phyloP scores from a whole-genome alignment of 495 filamentous ascomycete genomes.

The Aspergillus carlsbadensis region DNA sequence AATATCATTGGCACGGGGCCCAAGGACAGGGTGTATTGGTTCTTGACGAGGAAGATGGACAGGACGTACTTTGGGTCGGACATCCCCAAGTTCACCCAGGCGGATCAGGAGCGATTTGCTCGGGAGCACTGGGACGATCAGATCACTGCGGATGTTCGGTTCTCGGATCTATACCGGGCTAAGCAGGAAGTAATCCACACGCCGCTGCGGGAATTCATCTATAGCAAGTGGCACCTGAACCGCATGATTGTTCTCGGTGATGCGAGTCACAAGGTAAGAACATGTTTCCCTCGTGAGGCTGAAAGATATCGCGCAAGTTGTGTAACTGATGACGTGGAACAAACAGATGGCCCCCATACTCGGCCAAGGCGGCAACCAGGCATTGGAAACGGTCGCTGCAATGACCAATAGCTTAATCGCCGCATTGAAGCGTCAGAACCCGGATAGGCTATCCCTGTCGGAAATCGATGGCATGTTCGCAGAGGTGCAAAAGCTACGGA shows the following conservation, averaged over 20 bases:
- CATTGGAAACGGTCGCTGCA: background rate
- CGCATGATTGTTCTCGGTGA: constrained; percentile 28
- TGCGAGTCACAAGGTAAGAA: constrained; percentile 29
- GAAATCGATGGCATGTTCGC: constrained; percentile 13
- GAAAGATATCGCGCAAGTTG: background rate
- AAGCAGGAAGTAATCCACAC: constrained; percentile 17
- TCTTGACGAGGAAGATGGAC: constrained; percentile 23
- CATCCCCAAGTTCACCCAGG: constrained; percentile 14
- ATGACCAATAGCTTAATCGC: constrained; percentile 5
- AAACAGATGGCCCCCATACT: background rate
- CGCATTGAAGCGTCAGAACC: background rate
- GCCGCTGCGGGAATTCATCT: constrained; percentile 23
- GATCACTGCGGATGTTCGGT: background rate
- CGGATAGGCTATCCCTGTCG: background rate
- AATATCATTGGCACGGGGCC: constrained; percentile 24
- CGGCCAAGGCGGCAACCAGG: constrained; percentile 11
- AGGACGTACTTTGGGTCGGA: constrained; percentile 24
- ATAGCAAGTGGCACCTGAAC: constrained; percentile 25
- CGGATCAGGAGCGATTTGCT: constrained; percentile 17
- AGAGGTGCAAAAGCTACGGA: constrained; percentile 1
- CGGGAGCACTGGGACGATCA: background rate
- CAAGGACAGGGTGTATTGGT: constrained; percentile 24
- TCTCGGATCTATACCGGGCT: background rate
- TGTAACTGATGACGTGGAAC: background rate
- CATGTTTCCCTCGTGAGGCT: too few relatives aligned